These are phyloP conservation scores for Afroboletus lepidellus DNA, from an alignment of 1,284 basidiomycete genomes.

Conservation along the genomic window DNA sequence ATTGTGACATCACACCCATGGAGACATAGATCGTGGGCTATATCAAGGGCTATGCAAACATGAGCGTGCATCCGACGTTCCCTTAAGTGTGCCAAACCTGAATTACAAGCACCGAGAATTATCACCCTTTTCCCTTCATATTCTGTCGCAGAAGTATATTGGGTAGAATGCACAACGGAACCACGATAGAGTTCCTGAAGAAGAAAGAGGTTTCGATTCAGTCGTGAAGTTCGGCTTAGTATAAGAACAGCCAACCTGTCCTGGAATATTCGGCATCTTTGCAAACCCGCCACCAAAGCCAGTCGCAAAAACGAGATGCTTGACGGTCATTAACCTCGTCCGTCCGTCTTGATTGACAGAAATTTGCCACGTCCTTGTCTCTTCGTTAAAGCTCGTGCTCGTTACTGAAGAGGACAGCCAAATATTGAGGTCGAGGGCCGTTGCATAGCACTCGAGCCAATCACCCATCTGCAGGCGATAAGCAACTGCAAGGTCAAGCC, in stretches of 20 bases:
- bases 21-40: slow-evolving; percentile 25
- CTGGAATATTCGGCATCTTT: slow-evolving; percentile 31
- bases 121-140: slow-evolving; percentile 29
- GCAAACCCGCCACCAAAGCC: slow-evolving; percentile 39
- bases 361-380: slow-evolving; percentile 35
- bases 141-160: slow-evolving; percentile 32
- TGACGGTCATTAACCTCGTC: slow-evolving; percentile 27
- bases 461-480: slow-evolving; percentile 43
- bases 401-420: slow-evolving; percentile 47
- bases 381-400: slow-evolving; percentile 34
- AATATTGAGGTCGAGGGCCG: slow-evolving; percentile 52
- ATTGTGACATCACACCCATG: slow-evolving; percentile 25
- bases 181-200: slow-evolving; percentile 24
- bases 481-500: neutral
- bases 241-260: slow-evolving; percentile 13
- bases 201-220: neutral
- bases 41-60: slow-evolving; percentile 26
- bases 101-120: slow-evolving; percentile 26
- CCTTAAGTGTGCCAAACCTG: slow-evolving; percentile 23
- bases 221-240: neutral
- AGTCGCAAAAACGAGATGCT: slow-evolving; percentile 40
- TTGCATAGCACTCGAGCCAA: slow-evolving; percentile 58
- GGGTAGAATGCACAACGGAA: slow-evolving; percentile 37
- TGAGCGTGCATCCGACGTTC: neutral
- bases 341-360: slow-evolving; percentile 27